These are phyloP conservation scores for Quercus rubra DNA, from an alignment of 306 rosid species.

Conservation along the genomic window DNA sequence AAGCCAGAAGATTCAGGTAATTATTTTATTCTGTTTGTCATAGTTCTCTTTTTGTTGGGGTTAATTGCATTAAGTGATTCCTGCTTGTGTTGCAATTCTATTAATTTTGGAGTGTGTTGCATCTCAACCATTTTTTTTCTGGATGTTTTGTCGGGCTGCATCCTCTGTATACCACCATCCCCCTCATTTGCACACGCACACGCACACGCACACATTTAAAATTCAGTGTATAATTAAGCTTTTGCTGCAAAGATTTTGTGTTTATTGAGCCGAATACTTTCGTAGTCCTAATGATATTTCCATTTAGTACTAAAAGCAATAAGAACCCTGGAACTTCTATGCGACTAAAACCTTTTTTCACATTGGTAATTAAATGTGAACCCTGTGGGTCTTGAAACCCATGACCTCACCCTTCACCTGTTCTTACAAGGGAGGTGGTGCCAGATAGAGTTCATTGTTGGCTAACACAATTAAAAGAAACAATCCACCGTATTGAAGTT, in stretches of 20 bases:
- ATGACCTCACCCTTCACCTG: no score
- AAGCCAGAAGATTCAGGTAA: constrained; percentile 62
- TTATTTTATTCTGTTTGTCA: constrained; percentile 4
- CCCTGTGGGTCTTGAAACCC: neutral
- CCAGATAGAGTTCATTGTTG: no score
- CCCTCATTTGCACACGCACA: neutral
- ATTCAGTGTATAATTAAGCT: neutral
- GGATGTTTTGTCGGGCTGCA: neutral
- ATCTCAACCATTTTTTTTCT: neutral
- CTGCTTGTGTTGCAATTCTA: neutral
- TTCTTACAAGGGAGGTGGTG: no score
- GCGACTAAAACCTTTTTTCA: neutral
- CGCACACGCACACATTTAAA: neutral
- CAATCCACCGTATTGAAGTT: no score
- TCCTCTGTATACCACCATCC: neutral
- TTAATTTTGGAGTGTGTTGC: neutral
- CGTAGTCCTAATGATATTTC: neutral
- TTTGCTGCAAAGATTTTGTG: neutral
- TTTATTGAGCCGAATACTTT: neutral
- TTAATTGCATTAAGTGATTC: neutral
- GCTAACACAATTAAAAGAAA: no score
- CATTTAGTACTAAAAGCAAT: neutral
- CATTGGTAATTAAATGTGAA: no score
- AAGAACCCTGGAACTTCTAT: neutral
- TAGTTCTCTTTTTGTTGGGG: neutral